phyloP scores from a whole-genome alignment of 106 monocot species.

The Phalaenopsis equestris region DNA sequence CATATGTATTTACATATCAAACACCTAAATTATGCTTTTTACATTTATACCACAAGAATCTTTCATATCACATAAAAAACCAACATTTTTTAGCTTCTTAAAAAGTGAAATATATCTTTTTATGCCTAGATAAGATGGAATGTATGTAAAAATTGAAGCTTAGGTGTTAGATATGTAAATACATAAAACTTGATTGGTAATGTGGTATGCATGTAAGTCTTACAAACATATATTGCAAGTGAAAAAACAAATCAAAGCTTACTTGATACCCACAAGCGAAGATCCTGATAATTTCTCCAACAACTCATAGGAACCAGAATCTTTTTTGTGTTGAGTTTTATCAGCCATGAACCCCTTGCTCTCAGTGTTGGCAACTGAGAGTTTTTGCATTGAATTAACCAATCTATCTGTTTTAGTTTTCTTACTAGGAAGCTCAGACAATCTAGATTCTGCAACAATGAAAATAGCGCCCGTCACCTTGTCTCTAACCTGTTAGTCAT shows the following conservation, averaged over 20 bases:
- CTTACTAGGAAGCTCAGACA: conserved; percentile 68
- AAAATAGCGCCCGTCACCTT: conserved; percentile 51
- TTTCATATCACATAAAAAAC: no score
- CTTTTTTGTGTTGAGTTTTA: conserved; percentile 26
- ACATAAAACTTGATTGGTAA: no score
- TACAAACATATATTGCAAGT: background rate
- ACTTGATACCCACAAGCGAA: conserved; percentile 76
- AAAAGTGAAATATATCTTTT: no score
- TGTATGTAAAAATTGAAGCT: no score
- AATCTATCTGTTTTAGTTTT: conserved; percentile 38
- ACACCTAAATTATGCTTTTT: no score
- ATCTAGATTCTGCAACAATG: conserved; percentile 79
- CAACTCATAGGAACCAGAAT: conserved; percentile 48
- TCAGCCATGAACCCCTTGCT: conserved; percentile 20
- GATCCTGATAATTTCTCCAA: conserved; percentile 60
- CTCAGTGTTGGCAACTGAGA: conserved; percentile 25
- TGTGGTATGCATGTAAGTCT: no score
- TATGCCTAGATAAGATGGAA: no score
- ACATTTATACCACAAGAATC: no score
- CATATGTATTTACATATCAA: no score
- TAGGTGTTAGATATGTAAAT: no score
- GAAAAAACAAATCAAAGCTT: background rate
- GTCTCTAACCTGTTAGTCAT: conserved; percentile 60
- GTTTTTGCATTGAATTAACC: conserved; percentile 18
- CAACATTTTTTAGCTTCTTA: no score